Base-by-base conservation (phyloP, 2,329 filamentous ascomycete species). In the Ophiosphaerella narmari region DNA sequence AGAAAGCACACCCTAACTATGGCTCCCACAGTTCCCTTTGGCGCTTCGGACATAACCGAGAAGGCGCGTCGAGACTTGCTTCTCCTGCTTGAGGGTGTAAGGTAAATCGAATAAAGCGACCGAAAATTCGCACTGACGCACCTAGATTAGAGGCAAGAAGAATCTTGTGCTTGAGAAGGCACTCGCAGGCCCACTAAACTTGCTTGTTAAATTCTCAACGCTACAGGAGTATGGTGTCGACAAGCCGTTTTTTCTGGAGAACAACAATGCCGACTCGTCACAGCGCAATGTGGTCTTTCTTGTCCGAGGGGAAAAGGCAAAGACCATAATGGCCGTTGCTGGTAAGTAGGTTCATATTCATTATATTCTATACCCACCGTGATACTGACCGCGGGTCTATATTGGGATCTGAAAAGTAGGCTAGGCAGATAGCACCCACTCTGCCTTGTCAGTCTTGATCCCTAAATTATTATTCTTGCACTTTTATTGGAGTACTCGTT, bases 191-290 rank as follows among this genome's bases (percentile, higher is more conserved):
- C 90, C 92, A 26, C 83, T 99, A 62, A 91, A 92, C 52, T 82
- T 93, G 52, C 88, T 99, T 61, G 91, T 96, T 77, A 97, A 97
- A 74, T 96, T 97, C 68, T 93, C 93, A 18, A 93, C 90, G 8
- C 82, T 97, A 13, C 91, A 97, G 71, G 94, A 99, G 68, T 97
- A 97, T 77, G 95, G 95, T 26, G 92, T 99, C 62, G 92, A 97
- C 75, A 96, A 96, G 74, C 90, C 97, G 61, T 99, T 97, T 79
- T 88, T 97, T 68, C 81, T 99, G 39, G 94, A 99, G 75, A 97
- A 97, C 75, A 85, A 88, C 68, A 97, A 99, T 75, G 87, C 91
- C 73, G 93, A 97, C 75, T 89, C 91, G 14, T 95, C 88, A 67
- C 94, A 97, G 77, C 87, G 90, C 68, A 99, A 97, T 80, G 86